Conservation (phyloP, 2,329 filamentous ascomycete genomes). For the Paracoccidioides lutzii region DNA sequence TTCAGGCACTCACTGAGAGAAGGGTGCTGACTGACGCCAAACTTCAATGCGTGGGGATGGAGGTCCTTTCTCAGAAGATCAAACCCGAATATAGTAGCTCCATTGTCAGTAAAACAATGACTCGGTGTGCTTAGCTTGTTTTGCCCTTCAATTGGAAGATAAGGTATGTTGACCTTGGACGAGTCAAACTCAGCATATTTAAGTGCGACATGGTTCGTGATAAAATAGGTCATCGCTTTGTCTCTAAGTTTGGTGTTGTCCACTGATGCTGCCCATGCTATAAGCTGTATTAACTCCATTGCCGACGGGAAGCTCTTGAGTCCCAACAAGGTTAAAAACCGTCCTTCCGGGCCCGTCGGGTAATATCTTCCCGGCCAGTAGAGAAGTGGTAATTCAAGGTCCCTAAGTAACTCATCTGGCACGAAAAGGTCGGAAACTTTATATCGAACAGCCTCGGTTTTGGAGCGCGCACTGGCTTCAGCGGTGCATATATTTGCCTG, state of each 20-base stretch:
- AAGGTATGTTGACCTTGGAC: slow-evolving; percentile 41
- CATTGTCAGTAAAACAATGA: slow-evolving; percentile 70
- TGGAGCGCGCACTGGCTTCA: slow-evolving; percentile 45
- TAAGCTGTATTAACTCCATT: slow-evolving; percentile 62
- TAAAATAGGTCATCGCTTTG: slow-evolving; percentile 67
- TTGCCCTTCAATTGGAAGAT: slow-evolving; percentile 59
- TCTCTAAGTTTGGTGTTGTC: slow-evolving; percentile 45
- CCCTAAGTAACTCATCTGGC: slow-evolving; percentile 56
- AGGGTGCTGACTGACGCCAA: slow-evolving; percentile 75
- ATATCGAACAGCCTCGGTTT: slow-evolving; percentile 47
- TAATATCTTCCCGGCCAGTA: slow-evolving; percentile 70
- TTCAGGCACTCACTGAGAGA: slow-evolving; percentile 64
- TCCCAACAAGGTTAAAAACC: slow-evolving; percentile 61
- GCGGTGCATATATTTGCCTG: slow-evolving; percentile 72
- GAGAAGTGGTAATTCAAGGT: slow-evolving; percentile 59
- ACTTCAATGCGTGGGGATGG: slow-evolving; percentile 67
- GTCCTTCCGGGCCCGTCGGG: slow-evolving; percentile 54
- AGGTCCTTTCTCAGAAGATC: slow-evolving; percentile 62
- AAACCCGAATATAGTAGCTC: slow-evolving; percentile 66
- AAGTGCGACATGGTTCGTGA: slow-evolving; percentile 65
- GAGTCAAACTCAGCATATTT: slow-evolving; percentile 57
- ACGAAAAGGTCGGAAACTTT: slow-evolving; percentile 70
- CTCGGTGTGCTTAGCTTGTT: slow-evolving; percentile 56
- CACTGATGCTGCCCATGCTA: slow-evolving; percentile 48
- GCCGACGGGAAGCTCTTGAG: slow-evolving; percentile 59